Evolutionary conservation across 2,329 filamentous ascomycete species (phyloP).

Genomic region (Fusarium sp.): DNA sequence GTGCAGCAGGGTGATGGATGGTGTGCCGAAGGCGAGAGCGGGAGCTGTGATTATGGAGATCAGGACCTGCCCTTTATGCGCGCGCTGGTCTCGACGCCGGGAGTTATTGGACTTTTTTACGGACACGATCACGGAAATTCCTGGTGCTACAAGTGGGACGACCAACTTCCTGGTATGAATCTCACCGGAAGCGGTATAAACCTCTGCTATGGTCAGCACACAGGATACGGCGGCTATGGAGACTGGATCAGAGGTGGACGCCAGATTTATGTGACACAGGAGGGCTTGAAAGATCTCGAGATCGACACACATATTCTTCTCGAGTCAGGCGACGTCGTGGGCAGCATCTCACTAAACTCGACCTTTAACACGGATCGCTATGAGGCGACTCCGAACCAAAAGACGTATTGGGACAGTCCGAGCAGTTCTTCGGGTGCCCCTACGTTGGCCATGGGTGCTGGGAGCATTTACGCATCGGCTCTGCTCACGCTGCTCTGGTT

Average conservation of each 20-base stretch:
- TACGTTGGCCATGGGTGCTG: background rate
- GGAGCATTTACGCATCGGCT: background rate
- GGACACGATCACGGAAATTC: conserved; percentile 76
- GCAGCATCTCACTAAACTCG: conserved; percentile 65
- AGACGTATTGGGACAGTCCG: conserved; percentile 37
- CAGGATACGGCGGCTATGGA: conserved; percentile 78
- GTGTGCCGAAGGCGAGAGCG: conserved; percentile 53
- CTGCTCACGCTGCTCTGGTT: background rate
- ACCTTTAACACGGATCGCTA: conserved; percentile 71
- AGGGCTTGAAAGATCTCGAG: conserved; percentile 52
- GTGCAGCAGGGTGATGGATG: conserved; percentile 58
- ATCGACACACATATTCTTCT: conserved; percentile 72
- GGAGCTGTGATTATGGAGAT: conserved; percentile 56
- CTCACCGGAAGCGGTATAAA: conserved; percentile 58
- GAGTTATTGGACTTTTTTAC: conserved; percentile 69
- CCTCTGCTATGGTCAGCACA: conserved; percentile 72
- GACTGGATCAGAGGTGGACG: conserved; percentile 71
- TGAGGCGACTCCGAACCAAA: conserved; percentile 54
- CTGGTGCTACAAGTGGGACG: conserved; percentile 67
- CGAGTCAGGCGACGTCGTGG: conserved; percentile 65
- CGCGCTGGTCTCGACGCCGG: conserved; percentile 64
- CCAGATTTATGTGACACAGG: conserved; percentile 62
- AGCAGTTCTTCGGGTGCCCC: background rate
- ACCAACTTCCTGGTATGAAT: conserved; percentile 48
- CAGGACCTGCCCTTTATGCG: conserved; percentile 73